A percentile compares a stretch with the other conserved stretches of the same genome.
Conservation (phyloP, 208 protist species). For the Leishmania tropica region DNA sequence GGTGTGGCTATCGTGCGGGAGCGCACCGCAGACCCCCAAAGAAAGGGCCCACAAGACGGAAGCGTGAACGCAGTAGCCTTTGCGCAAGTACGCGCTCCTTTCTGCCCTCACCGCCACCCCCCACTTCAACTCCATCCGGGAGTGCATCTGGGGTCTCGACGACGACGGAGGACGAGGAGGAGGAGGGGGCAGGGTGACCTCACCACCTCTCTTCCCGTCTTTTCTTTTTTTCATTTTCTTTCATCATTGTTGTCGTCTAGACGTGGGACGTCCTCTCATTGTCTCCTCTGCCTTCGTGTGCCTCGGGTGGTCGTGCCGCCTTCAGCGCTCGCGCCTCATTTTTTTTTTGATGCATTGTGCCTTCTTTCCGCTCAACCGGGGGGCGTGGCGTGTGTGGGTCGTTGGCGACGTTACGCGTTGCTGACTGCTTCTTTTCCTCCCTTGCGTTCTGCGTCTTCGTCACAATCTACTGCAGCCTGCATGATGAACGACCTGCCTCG, state of each 20-base stretch:
- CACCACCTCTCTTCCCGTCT: background rate
- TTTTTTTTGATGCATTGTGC: background rate
- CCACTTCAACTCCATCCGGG: background rate
- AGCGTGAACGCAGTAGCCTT: background rate
- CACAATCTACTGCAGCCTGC: background rate
- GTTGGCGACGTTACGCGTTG: background rate
- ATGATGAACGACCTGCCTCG: slow-evolving; percentile 28
- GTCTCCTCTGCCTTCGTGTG: background rate
- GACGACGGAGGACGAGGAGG: background rate
- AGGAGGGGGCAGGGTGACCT: background rate
- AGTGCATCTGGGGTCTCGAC: background rate
- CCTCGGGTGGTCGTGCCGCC: background rate
- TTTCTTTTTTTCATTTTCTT: background rate
- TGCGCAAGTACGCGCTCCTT: background rate
- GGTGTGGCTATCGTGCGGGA: background rate
- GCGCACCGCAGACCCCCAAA: background rate
- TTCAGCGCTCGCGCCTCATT: background rate
- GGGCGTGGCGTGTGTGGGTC: background rate
- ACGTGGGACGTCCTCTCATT: background rate
- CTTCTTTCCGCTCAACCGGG: too few relatives aligned
- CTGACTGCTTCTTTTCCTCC: slow-evolving; percentile 6
- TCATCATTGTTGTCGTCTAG: background rate
- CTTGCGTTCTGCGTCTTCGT: slow-evolving; percentile 14
- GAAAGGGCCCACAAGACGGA: background rate
- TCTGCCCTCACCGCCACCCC: background rate